These are phyloP conservation scores for Halteria grandinella DNA, from an alignment of 73 alveolate genomes.

Conservation along the genomic window DNA sequence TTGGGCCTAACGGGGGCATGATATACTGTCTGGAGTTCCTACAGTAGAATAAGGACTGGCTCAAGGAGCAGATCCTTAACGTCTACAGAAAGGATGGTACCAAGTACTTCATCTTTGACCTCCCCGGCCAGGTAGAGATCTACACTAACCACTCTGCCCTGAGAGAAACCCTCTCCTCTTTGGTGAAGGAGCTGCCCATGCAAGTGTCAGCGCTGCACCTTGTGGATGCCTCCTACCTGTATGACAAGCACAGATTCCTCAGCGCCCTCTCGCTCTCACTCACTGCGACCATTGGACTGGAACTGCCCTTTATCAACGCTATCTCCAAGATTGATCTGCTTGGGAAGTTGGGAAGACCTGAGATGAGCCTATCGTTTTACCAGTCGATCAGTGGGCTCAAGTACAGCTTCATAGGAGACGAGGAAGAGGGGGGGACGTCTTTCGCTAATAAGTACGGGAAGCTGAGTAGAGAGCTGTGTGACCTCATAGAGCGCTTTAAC, in stretches of 20 bases:
- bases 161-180: conserved; percentile 61
- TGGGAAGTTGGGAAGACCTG: conserved; percentile 69
- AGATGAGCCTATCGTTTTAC: conserved; percentile 53
- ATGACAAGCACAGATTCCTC: conserved; percentile 79
- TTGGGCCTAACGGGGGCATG: conserved; percentile 97
- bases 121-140: conserved; percentile 96
- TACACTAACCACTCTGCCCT: conserved; percentile 82
- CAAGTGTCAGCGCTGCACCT: conserved; percentile 77
- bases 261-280: conserved; percentile 75
- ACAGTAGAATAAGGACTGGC: conserved; percentile 89
- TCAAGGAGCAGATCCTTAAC: conserved; percentile 73
- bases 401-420: conserved; percentile 22
- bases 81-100: conserved; percentile 21
- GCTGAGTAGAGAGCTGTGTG: conserved; percentile 40
- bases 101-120: conserved; percentile 81
- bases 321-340: conserved; percentile 79
- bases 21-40: conserved; percentile 91
- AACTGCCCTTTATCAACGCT: conserved; percentile 81
- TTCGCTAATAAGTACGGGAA: conserved; percentile 53
- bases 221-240: conserved; percentile 77
- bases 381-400: conserved; percentile 34
- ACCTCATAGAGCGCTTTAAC: conserved; percentile 48
- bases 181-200: conserved; percentile 61
- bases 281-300: conserved; percentile 80
- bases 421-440: not conserved